A percentile compares a stretch with the other conserved stretches of the same genome.
phyloP scores from a whole-genome alignment of 23 red algal species.

The Gracilaria domingensis region DNA sequence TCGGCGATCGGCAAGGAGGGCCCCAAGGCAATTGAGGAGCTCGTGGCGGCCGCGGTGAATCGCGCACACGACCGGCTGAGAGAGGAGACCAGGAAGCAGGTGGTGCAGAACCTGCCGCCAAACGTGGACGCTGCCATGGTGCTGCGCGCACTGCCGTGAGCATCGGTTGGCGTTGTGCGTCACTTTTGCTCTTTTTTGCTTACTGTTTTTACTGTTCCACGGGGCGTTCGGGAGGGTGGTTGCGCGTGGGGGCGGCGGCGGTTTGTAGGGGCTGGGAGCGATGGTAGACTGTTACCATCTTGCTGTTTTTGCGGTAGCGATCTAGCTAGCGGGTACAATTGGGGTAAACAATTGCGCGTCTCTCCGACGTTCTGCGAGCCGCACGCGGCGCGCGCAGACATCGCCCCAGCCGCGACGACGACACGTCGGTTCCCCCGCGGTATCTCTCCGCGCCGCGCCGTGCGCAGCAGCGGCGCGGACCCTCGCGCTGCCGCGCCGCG shows the following conservation, averaged over 20 bases:
- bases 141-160: slow-evolving; percentile 62
- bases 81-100: slow-evolving; percentile 70
- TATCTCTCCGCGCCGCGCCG: background rate
- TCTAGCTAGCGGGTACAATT: no score
- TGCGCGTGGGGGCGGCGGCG: no score
- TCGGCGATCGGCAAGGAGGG: slow-evolving; percentile 65
- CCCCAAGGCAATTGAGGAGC: slow-evolving; percentile 49
- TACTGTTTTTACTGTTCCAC: background rate
- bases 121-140: slow-evolving; percentile 73
- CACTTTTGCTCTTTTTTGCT: background rate
- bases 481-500: background rate
- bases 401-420: background rate
- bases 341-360: background rate
- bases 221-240: no score
- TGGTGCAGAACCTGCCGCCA: slow-evolving; percentile 56
- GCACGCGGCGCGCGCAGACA: no score
- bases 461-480: background rate
- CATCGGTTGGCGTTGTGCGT: background rate
- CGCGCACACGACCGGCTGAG: slow-evolving; percentile 52
- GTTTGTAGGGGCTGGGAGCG: no score
- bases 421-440: background rate
- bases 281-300: no score
- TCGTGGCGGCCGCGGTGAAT: slow-evolving; percentile 57
- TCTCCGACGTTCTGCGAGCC: no score
- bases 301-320: no score